Evolutionary conservation across 2,329 filamentous ascomycete genomes (phyloP), one percentile per base, ranked within the genome.

Genomic region (Venturia nashicola): DNA sequence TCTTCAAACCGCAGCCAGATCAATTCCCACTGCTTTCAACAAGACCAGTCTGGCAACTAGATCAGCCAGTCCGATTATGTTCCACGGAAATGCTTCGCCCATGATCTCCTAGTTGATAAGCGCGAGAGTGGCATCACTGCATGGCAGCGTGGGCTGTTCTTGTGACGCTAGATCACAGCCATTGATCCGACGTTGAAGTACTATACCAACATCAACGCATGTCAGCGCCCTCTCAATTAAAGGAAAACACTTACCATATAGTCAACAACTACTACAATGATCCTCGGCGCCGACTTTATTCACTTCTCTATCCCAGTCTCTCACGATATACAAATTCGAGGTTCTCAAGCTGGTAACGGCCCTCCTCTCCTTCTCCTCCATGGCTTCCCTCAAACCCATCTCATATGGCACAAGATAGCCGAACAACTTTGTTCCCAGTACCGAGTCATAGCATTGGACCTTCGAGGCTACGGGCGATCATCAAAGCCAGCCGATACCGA

Each of bases 381-480:
- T 63, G 81, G 80, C 43, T 83, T 79, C 67, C 81, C 81, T 0
- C 80, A 83, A 68, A 82, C 75, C 5, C 74, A 76, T 20, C 77
- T 79, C 65, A 82, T 82, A 20, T 83, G 81, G 81, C 79, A 83
- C 69, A 70, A 70, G 6, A 70, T 83, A 0, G 73, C 76, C 0
- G 74, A 75, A 0, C 69, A 71, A 27, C 73, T 83, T 1, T 67
- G 71, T 0, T 67, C 70, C 14, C 67, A 67, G 2, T 82, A 76
- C 72, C 78, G 73, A 0, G 67, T 82, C 4, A 68, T 83, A 3
- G 68, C 78, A 2, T 70, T 80, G 2, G 81, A 83, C 67, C 73
- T 83, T 9, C 78, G 81, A 20, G 81, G 81, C 40, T 83, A 83
- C 64, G 81, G 81, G 14, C 63, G 70, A 39, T 82, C 80, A 0